A percentile compares a stretch with the other conserved stretches of the same genome.
These are phyloP conservation scores for Colletotrichum melonis DNA, from an alignment of 2,329 filamentous ascomycete species.

Conservation along the genomic window DNA sequence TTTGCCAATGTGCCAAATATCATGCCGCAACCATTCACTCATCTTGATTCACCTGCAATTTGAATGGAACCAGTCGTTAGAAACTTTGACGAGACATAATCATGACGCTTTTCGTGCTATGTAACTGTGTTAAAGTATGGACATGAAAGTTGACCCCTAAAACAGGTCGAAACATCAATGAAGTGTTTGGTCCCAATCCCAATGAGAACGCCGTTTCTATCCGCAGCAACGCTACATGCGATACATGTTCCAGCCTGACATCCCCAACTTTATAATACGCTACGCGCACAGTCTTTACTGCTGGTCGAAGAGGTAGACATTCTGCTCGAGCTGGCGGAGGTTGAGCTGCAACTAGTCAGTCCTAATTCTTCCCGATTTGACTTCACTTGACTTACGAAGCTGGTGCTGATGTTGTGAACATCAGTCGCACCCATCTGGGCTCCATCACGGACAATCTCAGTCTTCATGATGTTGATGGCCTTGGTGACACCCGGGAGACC, in stretches of 20 bases:
- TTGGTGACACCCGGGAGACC: conserved; percentile 59
- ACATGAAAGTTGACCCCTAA: conserved; percentile 12
- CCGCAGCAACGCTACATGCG: conserved; percentile 4
- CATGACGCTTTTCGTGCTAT: background rate
- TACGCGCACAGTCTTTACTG: background rate
- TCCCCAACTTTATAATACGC: no score
- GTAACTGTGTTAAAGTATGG: background rate
- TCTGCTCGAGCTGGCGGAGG: conserved; percentile 28
- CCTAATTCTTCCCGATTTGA: background rate
- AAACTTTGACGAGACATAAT: no score
- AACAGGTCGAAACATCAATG: background rate
- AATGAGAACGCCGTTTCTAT: conserved; percentile 1
- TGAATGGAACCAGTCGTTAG: background rate
- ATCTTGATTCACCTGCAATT: background rate
- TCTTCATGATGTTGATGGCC: conserved; percentile 59
- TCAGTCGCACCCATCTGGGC: conserved; percentile 47
- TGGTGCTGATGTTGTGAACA: conserved; percentile 39
- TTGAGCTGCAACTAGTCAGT: conserved; percentile 19
- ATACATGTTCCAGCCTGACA: background rate
- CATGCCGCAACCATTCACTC: background rate
- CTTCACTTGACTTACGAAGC: conserved; percentile 16
- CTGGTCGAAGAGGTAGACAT: conserved; percentile 25
- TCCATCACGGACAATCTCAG: conserved; percentile 53
- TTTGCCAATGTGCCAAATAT: no score
- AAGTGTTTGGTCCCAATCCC: background rate